Evolutionary conservation across 1,139 yeast species (phyloP), one percentile per base, ranked within the genome.

Genomic region (Candida freyschussii): DNA sequence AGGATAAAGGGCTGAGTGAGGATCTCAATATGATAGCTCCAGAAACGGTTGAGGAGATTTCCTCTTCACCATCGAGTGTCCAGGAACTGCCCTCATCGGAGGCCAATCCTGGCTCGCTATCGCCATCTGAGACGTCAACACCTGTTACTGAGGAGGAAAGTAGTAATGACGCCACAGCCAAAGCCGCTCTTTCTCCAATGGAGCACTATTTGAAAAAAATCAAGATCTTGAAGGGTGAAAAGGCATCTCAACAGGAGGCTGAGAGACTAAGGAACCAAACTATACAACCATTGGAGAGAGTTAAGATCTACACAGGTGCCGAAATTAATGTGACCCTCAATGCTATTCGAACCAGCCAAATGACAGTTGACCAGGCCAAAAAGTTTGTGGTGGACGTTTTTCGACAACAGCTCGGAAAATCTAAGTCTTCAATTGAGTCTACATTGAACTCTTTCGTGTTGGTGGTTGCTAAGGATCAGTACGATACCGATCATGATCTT

Each of bases 401-500:
- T 10, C 14, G 19, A 4, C 36, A 34, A 29, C 21, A n/a, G 9
- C 23, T 18, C 14, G 16, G 25, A 3, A 24, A 20, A 11, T 13
- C 16, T 4, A 21, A 17, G 4, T 7, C 23, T 8, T 21, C 19
- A 4, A 13, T 18, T 16, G 13, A 22, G 4, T 6, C 6, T 7
- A 7, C n/a, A 7, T 6, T 31, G 15, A 17, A 24, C 3, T 16
- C 22, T 11, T 23, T 34, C 17, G 15, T 38, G 11, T 12, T 13
- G 16, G 14, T 34, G 4, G 30, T 27, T 4, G 7, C 14, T 10
- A 29, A 33, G 26, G 30, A 31, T 4, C 26, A 29, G 19, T 33
- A 31, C 19, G 29, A 14, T 7, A 16, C 38, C 2, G 28, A 24
- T 6, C 27, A 17, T 7, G 37, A 39, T 16, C 5, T 33, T 5